Base-by-base conservation (phyloP, 169 alveolate species). In the Eimeria brunetti region DNA sequence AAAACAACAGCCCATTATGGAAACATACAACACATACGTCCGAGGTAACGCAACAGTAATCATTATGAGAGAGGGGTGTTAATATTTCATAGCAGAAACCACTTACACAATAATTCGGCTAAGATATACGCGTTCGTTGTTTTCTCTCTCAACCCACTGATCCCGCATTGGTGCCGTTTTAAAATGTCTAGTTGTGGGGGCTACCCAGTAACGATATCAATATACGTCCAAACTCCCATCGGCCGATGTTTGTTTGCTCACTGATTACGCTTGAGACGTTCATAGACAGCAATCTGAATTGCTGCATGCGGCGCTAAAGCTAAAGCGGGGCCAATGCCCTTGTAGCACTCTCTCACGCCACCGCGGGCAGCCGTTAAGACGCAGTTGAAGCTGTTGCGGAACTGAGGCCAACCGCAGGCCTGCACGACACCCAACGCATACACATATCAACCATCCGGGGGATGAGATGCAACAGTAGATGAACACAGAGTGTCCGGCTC, bases 261-360 rank as follows among this genome's bases (percentile, higher is more conserved):
- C 92, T 85, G 92, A 1, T 62, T 62, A 30, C 92, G 75, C 85
- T 94, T 94, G 67, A 94, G 69, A 58, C 62, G 88, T 69, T 94
- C 96, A 64, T 94, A 94, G 20, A 86, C 90, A 24, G 91, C 76
- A 33, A 94, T 76, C n/a, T 94, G 96, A 27, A 94, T 75, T 33
- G 94, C 94, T 22, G 94, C 94, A 73, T 94, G 96, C 73, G 96
- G 96, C 67, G 58, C 94, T 27, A 94, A 75, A 33, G 86, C 86
- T 30, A 94, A 38, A 8, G 96, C 96, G 18, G 96, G 92, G 49
- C 94, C 94, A 49, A 94, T 36, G 73, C 96, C 96, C 30, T 44
- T 88, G 78, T 92, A 92, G 27, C 53, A 75, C 24, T 73, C 95
- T 33, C 71, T n/a, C 53, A 92, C 44, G 53, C 95, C 95, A 38